Conservation (phyloP, 1,284 basidiomycete species). For the Wallemia mellicola region DNA sequence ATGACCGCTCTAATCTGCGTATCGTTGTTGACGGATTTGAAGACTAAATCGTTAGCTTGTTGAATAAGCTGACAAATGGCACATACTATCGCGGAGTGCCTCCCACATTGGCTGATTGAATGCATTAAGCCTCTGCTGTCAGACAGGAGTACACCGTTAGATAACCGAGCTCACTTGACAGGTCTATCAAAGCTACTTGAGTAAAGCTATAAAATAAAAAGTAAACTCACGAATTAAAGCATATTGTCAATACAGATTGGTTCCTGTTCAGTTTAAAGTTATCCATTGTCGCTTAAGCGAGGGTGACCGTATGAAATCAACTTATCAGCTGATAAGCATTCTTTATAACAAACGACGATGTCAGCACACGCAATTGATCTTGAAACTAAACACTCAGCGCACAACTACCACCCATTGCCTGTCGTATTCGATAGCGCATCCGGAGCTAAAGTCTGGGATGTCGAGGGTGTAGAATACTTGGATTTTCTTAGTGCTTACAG, state of each 20-base stretch:
- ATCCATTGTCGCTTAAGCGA: no score
- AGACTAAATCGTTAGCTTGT: not conserved
- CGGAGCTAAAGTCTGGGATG: constrained; percentile 8
- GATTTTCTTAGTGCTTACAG: constrained; percentile 83
- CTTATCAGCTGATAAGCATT: not conserved
- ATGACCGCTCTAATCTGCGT: not conserved
- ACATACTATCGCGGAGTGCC: not conserved
- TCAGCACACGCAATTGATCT: not conserved
- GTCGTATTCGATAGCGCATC: not conserved
- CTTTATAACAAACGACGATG: no score
- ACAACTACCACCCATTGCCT: not conserved
- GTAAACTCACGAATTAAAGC: no score
- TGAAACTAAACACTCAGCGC: not conserved
- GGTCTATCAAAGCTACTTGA: no score
- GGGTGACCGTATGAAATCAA: not conserved
- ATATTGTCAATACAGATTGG: no score
- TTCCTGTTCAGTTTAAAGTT: no score
- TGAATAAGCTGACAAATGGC: not conserved
- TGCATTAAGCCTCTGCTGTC: not conserved
- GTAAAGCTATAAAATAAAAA: no score
- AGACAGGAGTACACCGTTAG: not conserved
- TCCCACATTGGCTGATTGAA: not conserved
- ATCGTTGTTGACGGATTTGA: not conserved
- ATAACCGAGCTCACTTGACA: no score
- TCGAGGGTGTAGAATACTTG: constrained; percentile 16